Conservation (phyloP, 2,329 filamentous ascomycete species). For the Fusarium buxicola region DNA sequence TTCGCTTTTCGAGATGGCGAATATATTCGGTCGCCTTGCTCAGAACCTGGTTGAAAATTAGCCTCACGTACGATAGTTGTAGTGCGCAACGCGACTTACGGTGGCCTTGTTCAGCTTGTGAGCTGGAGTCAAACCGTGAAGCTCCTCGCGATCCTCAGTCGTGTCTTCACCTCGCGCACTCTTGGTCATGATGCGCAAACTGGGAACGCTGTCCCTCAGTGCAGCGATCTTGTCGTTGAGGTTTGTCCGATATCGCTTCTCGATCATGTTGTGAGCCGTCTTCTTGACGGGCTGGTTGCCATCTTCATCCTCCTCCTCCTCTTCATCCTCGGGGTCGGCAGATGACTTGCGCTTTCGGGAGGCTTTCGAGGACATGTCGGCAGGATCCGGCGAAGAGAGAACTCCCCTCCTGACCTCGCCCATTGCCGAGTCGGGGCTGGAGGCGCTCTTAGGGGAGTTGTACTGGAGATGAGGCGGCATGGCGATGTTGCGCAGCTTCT, state of each 20-base stretch:
- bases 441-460: conserved; percentile 67
- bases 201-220: conserved; percentile 90
- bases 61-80: not conserved
- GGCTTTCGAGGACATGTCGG: conserved; percentile 57
- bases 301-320: conserved; percentile 70
- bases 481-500: conserved; percentile 71
- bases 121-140: conserved; percentile 80
- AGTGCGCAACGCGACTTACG: conserved; percentile 54
- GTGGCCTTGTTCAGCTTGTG: conserved; percentile 99
- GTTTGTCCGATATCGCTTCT: conserved; percentile 96
- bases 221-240: conserved; percentile 97
- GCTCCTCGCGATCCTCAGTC: conserved; percentile 80
- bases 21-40: conserved; percentile 98
- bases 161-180: conserved; percentile 75
- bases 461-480: conserved; percentile 74
- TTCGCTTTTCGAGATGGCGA: conserved; percentile 90
- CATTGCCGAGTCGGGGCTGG: conserved; percentile 67
- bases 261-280: conserved; percentile 97
- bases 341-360: conserved; percentile 78
- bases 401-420: conserved; percentile 60
- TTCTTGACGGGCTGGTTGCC: conserved; percentile 77
- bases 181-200: conserved; percentile 85
- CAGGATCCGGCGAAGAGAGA: conserved; percentile 70
- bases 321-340: conserved; percentile 59
- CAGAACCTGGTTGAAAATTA: conserved; percentile 66